Base-by-base conservation (phyloP, 306 rosid genomes). In the Potentilla sterilis region DNA sequence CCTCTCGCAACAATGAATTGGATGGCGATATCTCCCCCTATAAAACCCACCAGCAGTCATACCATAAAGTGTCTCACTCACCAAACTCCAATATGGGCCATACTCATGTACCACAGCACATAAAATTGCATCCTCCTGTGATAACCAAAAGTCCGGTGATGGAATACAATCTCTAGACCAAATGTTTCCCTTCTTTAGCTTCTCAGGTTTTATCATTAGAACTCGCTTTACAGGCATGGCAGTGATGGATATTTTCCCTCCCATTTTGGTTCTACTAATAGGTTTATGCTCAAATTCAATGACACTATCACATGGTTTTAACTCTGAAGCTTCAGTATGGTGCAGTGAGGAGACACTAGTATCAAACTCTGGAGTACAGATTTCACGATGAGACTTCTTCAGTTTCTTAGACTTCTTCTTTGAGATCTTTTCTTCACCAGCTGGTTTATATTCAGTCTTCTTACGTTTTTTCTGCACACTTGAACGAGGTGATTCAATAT, bases 1-100 rank as follows among this genome's bases (percentile, higher is more conserved):
- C 78, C 99, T 90, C 88, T 95, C 99, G 78, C 99, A 92, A 73
- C 97, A 95, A 88, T 92, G 97, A 73, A 83, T 92, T 35, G 97
- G 96, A 92, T 92, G 99, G 47, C 97, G 97, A 83, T 89, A 92
- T 74, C 96, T 86, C 52, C 99, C 99, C 86, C 93, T 83, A 78
- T 89, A 90, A 75, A 85, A 84, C 55, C 99, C 99, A 70, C 99
- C 99, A 76, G 96, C 88, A 65, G 91, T 81, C 93, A 92, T 89
- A 44, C 96, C 84, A 76, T 90, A 88, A 52, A 95, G 89, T 15
- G 80, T 83, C 47, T 92, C 97, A 24, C 99, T 92, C 78, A 92
- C 96, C 86, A 95, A 82, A 76, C 87, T 86, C 99, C 99, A 95
- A 80, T 88, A 83, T 69, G 97, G 84, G 69, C 99, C 99, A 83